phyloP scores from a whole-genome alignment of 768 basidiomycete genomes.

The Cystofilobasidium bisporidii region DNA sequence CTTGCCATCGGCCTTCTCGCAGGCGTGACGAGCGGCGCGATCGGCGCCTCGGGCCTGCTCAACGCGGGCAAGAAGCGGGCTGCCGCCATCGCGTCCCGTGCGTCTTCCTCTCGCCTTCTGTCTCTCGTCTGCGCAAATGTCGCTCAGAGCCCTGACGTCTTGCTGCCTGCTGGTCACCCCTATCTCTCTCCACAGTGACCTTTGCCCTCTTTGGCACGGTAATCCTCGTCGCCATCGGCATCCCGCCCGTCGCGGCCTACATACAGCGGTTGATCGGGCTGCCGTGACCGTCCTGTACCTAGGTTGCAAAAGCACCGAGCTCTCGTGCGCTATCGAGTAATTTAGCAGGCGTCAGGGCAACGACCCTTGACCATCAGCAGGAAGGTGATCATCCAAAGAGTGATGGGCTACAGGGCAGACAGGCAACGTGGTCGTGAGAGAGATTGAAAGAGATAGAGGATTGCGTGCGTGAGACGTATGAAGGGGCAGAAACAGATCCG shows the following conservation, averaged over 20 bases:
- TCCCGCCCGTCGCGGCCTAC: conserved; percentile 10
- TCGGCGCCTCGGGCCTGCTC: conserved; percentile 17
- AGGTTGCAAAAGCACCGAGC: not conserved
- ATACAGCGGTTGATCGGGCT: conserved; percentile 10
- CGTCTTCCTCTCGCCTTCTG: not conserved
- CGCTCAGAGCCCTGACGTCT: too few relatives aligned
- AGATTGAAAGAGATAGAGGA: too few relatives aligned
- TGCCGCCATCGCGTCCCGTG: conserved; percentile 11
- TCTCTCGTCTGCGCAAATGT: too few relatives aligned
- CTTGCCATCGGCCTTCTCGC: conserved; percentile 13
- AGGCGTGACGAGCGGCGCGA: conserved; percentile 18
- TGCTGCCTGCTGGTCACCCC: too few relatives aligned
- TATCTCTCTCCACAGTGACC: not conserved
- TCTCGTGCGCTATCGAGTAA: too few relatives aligned
- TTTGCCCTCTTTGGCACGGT: conserved; percentile 20
- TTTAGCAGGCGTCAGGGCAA: too few relatives aligned
- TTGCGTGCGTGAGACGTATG: too few relatives aligned
- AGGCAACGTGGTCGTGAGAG: too few relatives aligned
- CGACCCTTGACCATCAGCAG: too few relatives aligned
- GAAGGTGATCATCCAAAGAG: too few relatives aligned
- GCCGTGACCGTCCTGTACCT: not conserved
- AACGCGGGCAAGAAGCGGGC: conserved; percentile 2
- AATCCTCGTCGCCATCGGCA: conserved; percentile 9
- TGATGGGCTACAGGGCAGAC: too few relatives aligned
- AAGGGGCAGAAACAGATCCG: too few relatives aligned